Evolutionary conservation across 2,329 filamentous ascomycete genomes (phyloP), one percentile per base, ranked within the genome.

Genomic region (Trichoderma sp.): DNA sequence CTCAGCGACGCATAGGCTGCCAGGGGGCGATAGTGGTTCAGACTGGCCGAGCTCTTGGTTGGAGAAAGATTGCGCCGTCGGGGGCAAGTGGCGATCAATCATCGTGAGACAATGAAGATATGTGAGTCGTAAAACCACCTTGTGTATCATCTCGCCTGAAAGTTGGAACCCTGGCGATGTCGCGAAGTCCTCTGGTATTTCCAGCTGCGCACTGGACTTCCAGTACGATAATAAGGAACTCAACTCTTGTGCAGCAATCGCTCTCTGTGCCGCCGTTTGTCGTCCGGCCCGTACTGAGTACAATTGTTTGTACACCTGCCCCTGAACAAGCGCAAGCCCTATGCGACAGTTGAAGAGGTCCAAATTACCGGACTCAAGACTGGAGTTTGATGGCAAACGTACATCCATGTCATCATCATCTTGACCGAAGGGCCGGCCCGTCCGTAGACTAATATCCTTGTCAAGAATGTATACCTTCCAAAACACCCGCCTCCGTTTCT

Each of bases 361-460:
- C 6, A 62, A 2, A 2, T 45, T 71, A 18, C 53, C 67, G 6
- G 6, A 3, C 35, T 71, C 67, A 71, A 62, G 33, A 16, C 11
- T 33, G 31, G 24, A 2, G 3, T 31, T 45, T 45, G 67, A 71
- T 31, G 67, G 67, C 9, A 71, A 35, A 62, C 24, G 53, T 24
- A 71, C 67, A 45, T 71, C 67, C 67, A 71, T 71, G 18, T 71
- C 67, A 45, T 71, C 67, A 24, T 71, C 67, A 45, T 71, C 67
- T 62, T 71, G 67, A 24, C 67, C 67, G 33, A 71, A 71, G 2
- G 67, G 67, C 33, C 67, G 67, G 7, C 67, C 53, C 18, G 67
- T 71, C 18, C 67, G 53, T 31, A 71, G 18, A 45, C 67, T 71
- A 16, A 71, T 62, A 45, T 71, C 67, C 67, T 71, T 71, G 67